Percentiles rank a stretch among this genome's conserved stretches.
Evolutionary conservation across 495 filamentous ascomycete genomes (phyloP).

Genomic region (Talaromyces ruber): DNA sequence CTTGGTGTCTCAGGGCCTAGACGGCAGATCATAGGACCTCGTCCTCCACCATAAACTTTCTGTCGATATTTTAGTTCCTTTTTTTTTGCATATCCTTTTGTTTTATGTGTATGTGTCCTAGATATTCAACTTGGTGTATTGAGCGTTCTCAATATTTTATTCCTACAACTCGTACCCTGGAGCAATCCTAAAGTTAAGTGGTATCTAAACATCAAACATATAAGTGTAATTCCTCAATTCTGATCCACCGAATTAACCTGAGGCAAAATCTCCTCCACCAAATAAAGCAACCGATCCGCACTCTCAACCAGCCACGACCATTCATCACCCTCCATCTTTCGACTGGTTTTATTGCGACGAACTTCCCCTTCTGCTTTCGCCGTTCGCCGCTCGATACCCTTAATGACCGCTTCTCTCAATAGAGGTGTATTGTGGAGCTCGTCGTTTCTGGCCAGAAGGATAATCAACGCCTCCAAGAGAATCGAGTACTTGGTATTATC

Average conservation of each 20-base stretch:
- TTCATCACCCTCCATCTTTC: conserved; percentile 29
- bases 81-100: neutral
- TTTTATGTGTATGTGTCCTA: neutral
- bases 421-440: conserved; percentile 32
- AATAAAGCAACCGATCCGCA: conserved; percentile 27
- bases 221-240: neutral
- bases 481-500: conserved; percentile 81
- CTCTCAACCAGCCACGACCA: conserved; percentile 33
- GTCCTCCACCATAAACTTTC: conserved; percentile 47
- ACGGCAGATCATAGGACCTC: conserved; percentile 73
- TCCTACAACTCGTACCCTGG: neutral
- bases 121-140: neutral
- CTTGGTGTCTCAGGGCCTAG: conserved; percentile 60
- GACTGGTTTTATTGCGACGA: conserved; percentile 25
- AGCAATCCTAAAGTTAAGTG: neutral
- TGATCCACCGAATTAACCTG: neutral
- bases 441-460: conserved; percentile 40
- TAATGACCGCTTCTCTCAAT: conserved; percentile 46
- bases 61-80: neutral
- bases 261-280: conserved; percentile 21
- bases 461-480: conserved; percentile 62
- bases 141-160: neutral
- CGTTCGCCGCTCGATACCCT: conserved; percentile 57
- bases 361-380: conserved; percentile 39
- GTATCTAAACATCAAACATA: neutral